These are phyloP conservation scores for Ehretia macrophylla DNA, from an alignment of 257 asterid genomes.

Conservation along the genomic window DNA sequence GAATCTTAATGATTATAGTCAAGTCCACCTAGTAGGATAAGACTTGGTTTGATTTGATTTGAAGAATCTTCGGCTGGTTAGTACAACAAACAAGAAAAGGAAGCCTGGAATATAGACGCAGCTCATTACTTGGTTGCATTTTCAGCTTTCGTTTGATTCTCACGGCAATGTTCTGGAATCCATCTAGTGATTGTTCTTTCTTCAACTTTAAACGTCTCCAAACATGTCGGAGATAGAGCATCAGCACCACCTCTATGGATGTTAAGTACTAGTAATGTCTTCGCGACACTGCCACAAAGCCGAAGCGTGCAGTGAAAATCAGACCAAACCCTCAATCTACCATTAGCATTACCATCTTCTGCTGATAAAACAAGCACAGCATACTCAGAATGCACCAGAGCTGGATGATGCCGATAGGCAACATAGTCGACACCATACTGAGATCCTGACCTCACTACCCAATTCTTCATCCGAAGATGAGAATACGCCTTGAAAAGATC, in stretches of 20 bases:
- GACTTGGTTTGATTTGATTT: too few relatives aligned
- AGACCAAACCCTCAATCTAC: constrained; percentile 76
- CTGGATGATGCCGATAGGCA: constrained; percentile 80
- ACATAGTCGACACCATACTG: constrained; percentile 81
- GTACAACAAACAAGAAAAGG: too few relatives aligned
- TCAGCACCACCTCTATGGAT: constrained; percentile 20
- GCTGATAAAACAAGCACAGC: constrained; percentile 51
- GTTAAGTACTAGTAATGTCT: constrained; percentile 57
- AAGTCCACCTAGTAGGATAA: too few relatives aligned
- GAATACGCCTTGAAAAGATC: constrained; percentile 48
- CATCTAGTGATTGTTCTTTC: constrained; percentile 66
- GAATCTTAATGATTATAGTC: too few relatives aligned
- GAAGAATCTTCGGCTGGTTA: too few relatives aligned
- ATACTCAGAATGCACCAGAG: constrained; percentile 82
- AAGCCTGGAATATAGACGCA: too few relatives aligned
- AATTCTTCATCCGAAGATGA: constrained; percentile 75
- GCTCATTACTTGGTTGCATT: neutral
- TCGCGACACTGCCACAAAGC: constrained; percentile 80
- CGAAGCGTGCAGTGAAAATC: constrained; percentile 78
- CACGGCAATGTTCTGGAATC: constrained; percentile 64
- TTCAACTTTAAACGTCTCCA: constrained; percentile 40
- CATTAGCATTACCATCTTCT: constrained; percentile 24
- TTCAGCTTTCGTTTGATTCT: constrained; percentile 10
- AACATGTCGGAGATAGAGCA: constrained; percentile 21
- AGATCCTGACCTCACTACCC: constrained; percentile 71